Base-by-base conservation (phyloP, 306 rosid species). In the Cucurbita pepo region DNA sequence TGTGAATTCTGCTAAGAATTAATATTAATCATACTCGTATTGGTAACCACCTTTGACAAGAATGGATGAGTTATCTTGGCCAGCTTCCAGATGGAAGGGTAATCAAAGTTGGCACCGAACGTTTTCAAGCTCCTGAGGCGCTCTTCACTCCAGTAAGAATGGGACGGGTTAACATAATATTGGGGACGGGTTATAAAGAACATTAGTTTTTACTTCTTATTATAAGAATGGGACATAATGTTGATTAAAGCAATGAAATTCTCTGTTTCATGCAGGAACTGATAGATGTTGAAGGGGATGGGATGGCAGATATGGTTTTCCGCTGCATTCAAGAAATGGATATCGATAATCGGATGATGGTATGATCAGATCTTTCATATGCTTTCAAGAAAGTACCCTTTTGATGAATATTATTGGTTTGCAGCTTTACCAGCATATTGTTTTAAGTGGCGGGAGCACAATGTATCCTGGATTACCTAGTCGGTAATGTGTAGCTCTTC, bases 11-110 rank as follows among this genome's bases (percentile, higher is more conserved):
- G n/a, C 52, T 8, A 8, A 25, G 43, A 47, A 47, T 67, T 67
- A 36, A 51, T 30, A 5, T 69, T 10, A 64, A 48, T 9, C 45
- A 51, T 69, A 8, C 16, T 50, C 40, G 15, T 69, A 30, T 25
- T 14, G 55, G 41, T 69, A 15, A 48, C 16, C 51, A 40, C 70
- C 51, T 40, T 47, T 48, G 73, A 69, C 44, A 30, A 30, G 34
- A 30, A 30, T 41, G 74, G 13, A 51, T 51, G 55, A 50, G 61
- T 67, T 78, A 41, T 38, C 76, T 21, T 74, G 56, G 70, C 70
- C 90, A 95, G 99, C 95, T 95, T 81, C 99, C 99, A 80, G 99
- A 95, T 86, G 99, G 99, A 85, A 86, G 99, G 85, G 95, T 91
- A 60, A 91, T 95, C 84, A 95, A 95, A 85, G 99, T 95, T 74